Conservation (phyloP, 208 protist species). For the Trichomonas tenax region DNA sequence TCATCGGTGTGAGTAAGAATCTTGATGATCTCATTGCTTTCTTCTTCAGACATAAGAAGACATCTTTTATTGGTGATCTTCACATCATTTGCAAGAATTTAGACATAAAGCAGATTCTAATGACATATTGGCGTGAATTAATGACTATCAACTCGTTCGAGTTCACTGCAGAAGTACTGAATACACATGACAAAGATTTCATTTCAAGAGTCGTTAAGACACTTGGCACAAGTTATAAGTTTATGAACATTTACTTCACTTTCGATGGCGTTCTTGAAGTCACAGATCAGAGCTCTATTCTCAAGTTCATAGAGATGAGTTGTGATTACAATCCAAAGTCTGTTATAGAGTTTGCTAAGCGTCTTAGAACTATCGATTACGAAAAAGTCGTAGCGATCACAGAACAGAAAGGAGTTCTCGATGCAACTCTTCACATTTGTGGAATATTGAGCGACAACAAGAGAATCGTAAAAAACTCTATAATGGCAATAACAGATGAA, state of each 20-base stretch:
- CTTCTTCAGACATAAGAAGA: not conserved
- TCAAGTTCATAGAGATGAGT: not conserved
- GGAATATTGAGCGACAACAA: not conserved
- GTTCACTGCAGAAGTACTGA: not conserved
- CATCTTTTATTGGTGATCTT: not conserved
- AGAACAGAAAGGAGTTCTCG: not conserved
- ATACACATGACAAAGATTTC: not conserved
- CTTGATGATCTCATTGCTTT: not conserved
- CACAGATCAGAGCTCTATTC: not conserved
- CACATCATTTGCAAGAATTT: not conserved
- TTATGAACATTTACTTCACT: not conserved
- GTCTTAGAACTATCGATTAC: not conserved
- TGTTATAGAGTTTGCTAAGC: not conserved
- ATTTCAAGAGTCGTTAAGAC: not conserved
- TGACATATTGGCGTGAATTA: not conserved
- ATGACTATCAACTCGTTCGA: not conserved
- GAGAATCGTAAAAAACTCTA: not conserved
- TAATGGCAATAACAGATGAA: not conserved
- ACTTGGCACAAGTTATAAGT: not conserved
- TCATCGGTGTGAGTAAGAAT: not conserved
- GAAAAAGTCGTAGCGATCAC: not conserved
- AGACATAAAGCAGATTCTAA: not conserved
- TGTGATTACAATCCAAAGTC: not conserved
- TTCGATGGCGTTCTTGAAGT: not conserved
- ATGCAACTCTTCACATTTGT: not conserved